phyloP scores from a whole-genome alignment of 2,329 filamentous ascomycete genomes.

The Lecanosticta acicola region DNA sequence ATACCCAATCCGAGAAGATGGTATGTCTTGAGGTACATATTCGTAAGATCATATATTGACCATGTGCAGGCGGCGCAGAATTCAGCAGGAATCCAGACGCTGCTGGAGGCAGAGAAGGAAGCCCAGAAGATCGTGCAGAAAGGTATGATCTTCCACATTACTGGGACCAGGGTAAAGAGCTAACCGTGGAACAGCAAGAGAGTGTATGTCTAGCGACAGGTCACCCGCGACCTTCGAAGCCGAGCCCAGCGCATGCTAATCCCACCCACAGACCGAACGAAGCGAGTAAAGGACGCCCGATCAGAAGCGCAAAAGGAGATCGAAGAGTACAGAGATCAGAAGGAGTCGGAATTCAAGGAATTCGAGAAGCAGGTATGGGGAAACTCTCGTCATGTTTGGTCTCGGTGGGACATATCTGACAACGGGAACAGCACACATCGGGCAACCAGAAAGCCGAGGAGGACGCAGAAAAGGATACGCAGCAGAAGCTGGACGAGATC shows the following conservation, averaged over 20 bases:
- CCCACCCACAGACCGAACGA: conserved; percentile 68
- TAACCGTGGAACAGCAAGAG: conserved; percentile 67
- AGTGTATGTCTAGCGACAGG: conserved; percentile 57
- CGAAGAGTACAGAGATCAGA: conserved; percentile 79
- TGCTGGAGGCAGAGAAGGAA: conserved; percentile 80
- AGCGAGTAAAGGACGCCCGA: conserved; percentile 93
- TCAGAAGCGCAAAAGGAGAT: conserved; percentile 98
- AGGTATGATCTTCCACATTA: conserved; percentile 54
- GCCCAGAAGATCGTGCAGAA: conserved; percentile 99
- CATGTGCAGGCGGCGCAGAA: conserved; percentile 14
- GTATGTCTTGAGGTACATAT: conserved; percentile 70
- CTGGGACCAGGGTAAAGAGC: not conserved
- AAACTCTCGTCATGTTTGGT: not conserved
- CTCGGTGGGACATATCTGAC: conserved; percentile 2
- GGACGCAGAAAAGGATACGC: conserved; percentile 72
- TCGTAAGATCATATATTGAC: not conserved
- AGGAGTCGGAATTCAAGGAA: conserved; percentile 91
- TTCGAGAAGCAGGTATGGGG: conserved; percentile 70
- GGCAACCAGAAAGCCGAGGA: conserved; percentile 72
- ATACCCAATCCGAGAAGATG: conserved; percentile 9
- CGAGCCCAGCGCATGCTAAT: conserved; percentile 18
- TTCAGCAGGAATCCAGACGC: conserved; percentile 31
- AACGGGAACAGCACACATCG: conserved; percentile 66
- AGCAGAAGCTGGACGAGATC: conserved; percentile 77
- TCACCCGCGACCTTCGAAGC: conserved; percentile 1